Evolutionary conservation across 495 filamentous ascomycete genomes (phyloP).

Genomic region (Aspergillus haitiensis): DNA sequence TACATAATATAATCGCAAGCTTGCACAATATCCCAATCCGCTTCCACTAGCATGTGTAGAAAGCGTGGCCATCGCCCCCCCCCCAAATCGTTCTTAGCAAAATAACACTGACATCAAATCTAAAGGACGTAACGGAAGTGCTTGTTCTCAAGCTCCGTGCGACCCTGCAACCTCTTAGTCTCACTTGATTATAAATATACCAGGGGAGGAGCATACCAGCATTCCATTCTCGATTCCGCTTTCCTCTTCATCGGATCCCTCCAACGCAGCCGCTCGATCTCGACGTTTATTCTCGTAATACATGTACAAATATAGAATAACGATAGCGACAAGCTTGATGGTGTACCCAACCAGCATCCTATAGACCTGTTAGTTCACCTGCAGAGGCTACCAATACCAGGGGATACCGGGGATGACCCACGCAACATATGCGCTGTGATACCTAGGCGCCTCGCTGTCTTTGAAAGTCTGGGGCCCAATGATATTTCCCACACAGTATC

Average conservation of each 20-base stretch:
- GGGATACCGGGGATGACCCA: conserved; percentile 17
- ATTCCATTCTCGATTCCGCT: conserved; percentile 56
- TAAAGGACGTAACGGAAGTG: conserved; percentile 47
- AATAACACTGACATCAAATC: too few species aligned
- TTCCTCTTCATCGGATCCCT: conserved; percentile 38
- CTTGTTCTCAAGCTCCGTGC: conserved; percentile 58
- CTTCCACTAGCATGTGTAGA: too few species aligned
- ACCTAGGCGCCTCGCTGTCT: conserved; percentile 50
- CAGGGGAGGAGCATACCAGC: conserved; percentile 29
- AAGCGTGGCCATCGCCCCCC: too few species aligned
- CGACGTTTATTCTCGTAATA: conserved; percentile 54
- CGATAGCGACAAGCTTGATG: conserved; percentile 49
- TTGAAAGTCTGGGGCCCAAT: conserved; percentile 57
- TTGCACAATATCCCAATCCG: too few species aligned
- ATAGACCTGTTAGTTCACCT: neutral
- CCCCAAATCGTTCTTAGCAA: too few species aligned
- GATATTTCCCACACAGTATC: conserved; percentile 59
- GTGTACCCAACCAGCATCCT: conserved; percentile 55
- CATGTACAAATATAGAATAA: conserved; percentile 54
- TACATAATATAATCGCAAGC: too few species aligned
- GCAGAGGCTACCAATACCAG: neutral
- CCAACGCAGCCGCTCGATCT: conserved; percentile 43
- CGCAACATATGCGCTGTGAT: conserved; percentile 57
- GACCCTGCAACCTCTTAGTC: conserved; percentile 35
- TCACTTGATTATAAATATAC: neutral